Evolutionary conservation across 2,329 filamentous ascomycete species (phyloP), one percentile per base, ranked within the genome.

Genomic region (Cephalotrichum gorgonifer): DNA sequence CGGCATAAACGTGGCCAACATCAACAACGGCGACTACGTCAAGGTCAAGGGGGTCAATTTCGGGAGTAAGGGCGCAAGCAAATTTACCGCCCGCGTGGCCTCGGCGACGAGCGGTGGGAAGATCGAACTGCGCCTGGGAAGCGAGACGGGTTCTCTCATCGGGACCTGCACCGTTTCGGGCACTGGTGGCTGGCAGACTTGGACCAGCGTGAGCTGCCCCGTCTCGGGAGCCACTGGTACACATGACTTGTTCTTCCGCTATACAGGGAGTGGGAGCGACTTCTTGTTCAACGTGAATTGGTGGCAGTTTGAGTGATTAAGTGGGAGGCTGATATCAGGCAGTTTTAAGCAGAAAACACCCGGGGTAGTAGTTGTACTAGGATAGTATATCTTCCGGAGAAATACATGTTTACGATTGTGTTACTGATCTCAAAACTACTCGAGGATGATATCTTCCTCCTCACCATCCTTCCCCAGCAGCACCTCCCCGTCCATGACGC

Each of bases 1-100:
- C 22, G 57, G 56, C 8, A 52, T 59, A 14, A 51, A 57, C 41
- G 57, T 63, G 15, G 50, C 45, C 26, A 53, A 42, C 35, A 58
- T 61, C 56, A 55, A 56, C 51, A 57, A 62, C 54, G 54, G 54
- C 17, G 61, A 60, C 52, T 62, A 62, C 50, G 57, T 63, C 54
- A 63, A 62, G 53, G 56, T 62, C 49, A 54, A 55, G 38, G 61
- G 61, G 27, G 61, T 62, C 23, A 57, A 51, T 5, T 63, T 63
- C 39, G 60, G 61, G 39, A 41, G 27, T 6, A 28, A 22, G 6
- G 59, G 59, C 4, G 58, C 60, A 6, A 50, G 44, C 15, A 54
- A 54, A 1, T 55, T 62, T 31, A 51, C 49, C 27, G 57, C 56
- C 17, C 54, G 58, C n/a, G 58, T 62, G 9, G 54, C 60, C 8